Evolutionary conservation across 179 eudicot species (phyloP).

Genomic region (Silene vulgaris): DNA sequence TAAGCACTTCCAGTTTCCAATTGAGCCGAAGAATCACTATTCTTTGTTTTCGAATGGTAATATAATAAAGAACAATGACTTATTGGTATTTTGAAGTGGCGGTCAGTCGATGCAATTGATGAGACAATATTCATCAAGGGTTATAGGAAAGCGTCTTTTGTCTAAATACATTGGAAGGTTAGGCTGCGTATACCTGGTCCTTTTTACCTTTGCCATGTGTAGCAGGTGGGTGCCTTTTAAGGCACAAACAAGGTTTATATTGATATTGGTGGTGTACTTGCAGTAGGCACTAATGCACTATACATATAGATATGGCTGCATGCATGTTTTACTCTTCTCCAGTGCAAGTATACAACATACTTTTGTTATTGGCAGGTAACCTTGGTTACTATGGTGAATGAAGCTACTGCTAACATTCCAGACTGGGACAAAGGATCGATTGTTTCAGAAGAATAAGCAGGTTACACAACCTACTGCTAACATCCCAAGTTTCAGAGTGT

Average conservation of each 20-base stretch:
- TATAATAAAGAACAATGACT: neutral
- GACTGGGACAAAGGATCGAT: conserved; percentile 41
- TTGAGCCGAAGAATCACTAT: neutral
- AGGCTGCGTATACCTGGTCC: too few relatives aligned
- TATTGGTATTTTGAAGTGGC: neutral
- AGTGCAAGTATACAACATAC: neutral
- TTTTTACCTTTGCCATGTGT: too few relatives aligned
- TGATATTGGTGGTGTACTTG: neutral
- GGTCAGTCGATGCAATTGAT: neutral
- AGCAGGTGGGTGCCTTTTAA: too few relatives aligned
- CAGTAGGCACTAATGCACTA: neutral
- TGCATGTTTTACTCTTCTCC: neutral
- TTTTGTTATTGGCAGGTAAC: conserved; percentile 40
- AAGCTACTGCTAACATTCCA: conserved; percentile 61
- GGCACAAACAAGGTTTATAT: too few relatives aligned
- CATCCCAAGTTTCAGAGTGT: neutral
- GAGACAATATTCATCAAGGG: too few relatives aligned
- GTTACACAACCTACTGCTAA: conserved; percentile 7
- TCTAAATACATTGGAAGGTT: too few relatives aligned
- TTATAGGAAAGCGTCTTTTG: too few relatives aligned
- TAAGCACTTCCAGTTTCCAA: neutral
- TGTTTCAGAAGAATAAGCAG: neutral
- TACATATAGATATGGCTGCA: neutral
- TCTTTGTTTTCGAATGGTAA: neutral
- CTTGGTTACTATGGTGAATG: conserved; percentile 53